phyloP scores from a whole-genome alignment of 805 yeast genomes.

The Vanderwaltozyma verrucispora region DNA sequence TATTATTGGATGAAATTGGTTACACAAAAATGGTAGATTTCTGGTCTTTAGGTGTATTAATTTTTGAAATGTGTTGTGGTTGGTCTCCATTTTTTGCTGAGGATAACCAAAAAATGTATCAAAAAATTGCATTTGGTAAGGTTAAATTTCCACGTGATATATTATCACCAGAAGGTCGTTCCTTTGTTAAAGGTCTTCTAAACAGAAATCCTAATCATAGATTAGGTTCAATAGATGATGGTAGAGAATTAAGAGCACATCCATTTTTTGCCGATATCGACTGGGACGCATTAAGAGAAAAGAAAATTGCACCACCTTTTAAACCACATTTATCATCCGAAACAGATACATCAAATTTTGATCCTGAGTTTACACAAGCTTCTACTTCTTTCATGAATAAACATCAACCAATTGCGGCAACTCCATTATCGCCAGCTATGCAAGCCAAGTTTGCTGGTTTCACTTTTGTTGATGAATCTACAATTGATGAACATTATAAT shows the following conservation, averaged over 20 bases:
- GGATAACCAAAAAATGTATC: slow-evolving; percentile 97
- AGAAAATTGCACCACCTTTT: slow-evolving; percentile 91
- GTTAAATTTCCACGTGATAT: slow-evolving; percentile 96
- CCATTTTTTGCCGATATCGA: slow-evolving; percentile 87
- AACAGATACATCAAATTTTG: slow-evolving; percentile 92
- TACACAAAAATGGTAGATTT: slow-evolving; percentile 98
- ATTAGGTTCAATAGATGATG: slow-evolving; percentile 84
- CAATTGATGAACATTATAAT: slow-evolving; percentile 75
- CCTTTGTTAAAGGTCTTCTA: slow-evolving; percentile 88
- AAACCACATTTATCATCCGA: slow-evolving; percentile 88
- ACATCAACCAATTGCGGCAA: slow-evolving; percentile 38
- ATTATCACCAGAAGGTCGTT: slow-evolving; percentile 82
- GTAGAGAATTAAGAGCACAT: slow-evolving; percentile 84
- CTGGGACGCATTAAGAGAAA: slow-evolving; percentile 70
- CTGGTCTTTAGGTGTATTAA: slow-evolving; percentile 95
- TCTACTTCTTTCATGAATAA: slow-evolving; percentile 73
- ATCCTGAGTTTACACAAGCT: slow-evolving; percentile 93
- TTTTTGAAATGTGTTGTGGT: slow-evolving; percentile 99
- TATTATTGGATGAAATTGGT: slow-evolving; percentile 87
- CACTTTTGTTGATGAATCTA: slow-evolving; percentile 89
- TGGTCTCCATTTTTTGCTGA: slow-evolving; percentile 99
- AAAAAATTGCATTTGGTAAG: slow-evolving; percentile 96
- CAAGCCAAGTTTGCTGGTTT: slow-evolving; percentile 97
- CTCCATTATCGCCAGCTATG: slow-evolving; percentile 76
- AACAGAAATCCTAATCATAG: slow-evolving; percentile 95